Conservation (phyloP, 495 filamentous ascomycete species). For the Penicillium argentinense region DNA sequence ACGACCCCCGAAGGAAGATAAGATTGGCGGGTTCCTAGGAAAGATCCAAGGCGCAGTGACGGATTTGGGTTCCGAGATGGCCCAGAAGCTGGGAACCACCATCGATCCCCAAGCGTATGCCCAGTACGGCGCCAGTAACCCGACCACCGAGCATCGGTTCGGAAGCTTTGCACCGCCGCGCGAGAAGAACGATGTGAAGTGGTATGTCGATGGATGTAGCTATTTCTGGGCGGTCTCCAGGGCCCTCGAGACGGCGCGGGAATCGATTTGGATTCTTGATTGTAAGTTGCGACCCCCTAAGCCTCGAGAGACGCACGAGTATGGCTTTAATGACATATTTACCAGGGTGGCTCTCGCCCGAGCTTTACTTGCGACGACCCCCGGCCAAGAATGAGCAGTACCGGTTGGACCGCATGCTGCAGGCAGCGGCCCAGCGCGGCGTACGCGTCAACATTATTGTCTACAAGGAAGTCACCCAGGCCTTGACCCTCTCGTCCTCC, state of each 20-base stretch:
- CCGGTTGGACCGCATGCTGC: conserved; percentile 85
- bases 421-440: conserved; percentile 82
- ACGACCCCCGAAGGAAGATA: conserved; percentile 42
- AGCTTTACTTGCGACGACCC: conserved; percentile 86
- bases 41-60: conserved; percentile 57
- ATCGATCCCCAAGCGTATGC: conserved; percentile 52
- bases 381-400: conserved; percentile 81
- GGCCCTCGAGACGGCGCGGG: conserved; percentile 78
- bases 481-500: conserved; percentile 75
- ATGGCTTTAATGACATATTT: conserved; percentile 2
- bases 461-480: conserved; percentile 89
- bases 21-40: conserved; percentile 52
- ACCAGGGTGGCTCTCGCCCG: conserved; percentile 80
- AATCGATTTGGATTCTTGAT: conserved; percentile 91
- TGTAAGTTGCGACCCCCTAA: conserved; percentile 8
- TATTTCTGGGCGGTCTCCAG: conserved; percentile 90
- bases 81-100: conserved; percentile 46
- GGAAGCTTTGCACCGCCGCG: conserved; percentile 76
- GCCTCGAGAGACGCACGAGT: no score
- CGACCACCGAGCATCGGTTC: conserved; percentile 63
- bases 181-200: conserved; percentile 70
- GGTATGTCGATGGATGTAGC: conserved; percentile 90
- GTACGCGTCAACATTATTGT: conserved; percentile 89
- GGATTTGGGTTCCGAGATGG: conserved; percentile 50
- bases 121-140: conserved; percentile 44